A percentile compares a stretch with the other conserved stretches of the same genome.
Evolutionary conservation across 805 yeast genomes (phyloP).

Genomic region (Priceomyces melissophilus): DNA sequence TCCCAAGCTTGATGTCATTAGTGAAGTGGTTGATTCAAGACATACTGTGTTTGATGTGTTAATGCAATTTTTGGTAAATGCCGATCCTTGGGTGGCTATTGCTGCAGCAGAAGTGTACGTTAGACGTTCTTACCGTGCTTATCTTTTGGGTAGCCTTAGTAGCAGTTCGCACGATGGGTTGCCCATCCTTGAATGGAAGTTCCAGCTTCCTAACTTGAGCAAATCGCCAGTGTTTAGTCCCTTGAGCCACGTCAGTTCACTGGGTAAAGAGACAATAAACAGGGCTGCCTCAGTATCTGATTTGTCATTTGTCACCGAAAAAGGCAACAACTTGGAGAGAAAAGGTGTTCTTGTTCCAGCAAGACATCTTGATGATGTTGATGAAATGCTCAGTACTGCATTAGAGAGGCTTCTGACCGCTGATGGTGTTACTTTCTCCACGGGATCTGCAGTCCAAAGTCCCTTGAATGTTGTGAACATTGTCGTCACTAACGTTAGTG

Average conservation of each 20-base stretch:
- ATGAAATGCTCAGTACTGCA: conserved; percentile 74
- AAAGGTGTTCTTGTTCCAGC: conserved; percentile 82
- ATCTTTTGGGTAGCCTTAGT: conserved; percentile 73
- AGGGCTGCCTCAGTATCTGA: conserved; percentile 93
- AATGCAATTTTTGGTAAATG: conserved; percentile 80
- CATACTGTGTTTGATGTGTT: conserved; percentile 95
- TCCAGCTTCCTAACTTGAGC: conserved; percentile 72
- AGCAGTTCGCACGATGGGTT: conserved; percentile 53
- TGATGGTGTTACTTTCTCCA: conserved; percentile 33
- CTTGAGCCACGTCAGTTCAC: conserved; percentile 50
- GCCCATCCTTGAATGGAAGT: conserved; percentile 84
- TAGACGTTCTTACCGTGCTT: conserved; percentile 96
- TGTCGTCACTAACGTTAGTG: conserved; percentile 69
- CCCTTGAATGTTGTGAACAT: conserved; percentile 77
- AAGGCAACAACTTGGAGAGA: conserved; percentile 68
- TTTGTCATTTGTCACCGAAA: conserved; percentile 76
- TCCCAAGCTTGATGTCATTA: conserved; percentile 76
- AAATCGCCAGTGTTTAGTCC: conserved; percentile 69
- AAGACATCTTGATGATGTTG: conserved; percentile 83
- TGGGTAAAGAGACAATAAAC: conserved; percentile 45
- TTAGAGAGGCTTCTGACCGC: conserved; percentile 63
- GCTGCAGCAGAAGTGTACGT: conserved; percentile 97
- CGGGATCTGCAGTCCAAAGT: conserved; percentile 29
- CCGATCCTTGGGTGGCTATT: conserved; percentile 83
- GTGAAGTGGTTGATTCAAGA: conserved; percentile 93